These are phyloP conservation scores for Wickerhamomyces sp. DNA, from an alignment of 1,139 yeast genomes.

Conservation along the genomic window DNA sequence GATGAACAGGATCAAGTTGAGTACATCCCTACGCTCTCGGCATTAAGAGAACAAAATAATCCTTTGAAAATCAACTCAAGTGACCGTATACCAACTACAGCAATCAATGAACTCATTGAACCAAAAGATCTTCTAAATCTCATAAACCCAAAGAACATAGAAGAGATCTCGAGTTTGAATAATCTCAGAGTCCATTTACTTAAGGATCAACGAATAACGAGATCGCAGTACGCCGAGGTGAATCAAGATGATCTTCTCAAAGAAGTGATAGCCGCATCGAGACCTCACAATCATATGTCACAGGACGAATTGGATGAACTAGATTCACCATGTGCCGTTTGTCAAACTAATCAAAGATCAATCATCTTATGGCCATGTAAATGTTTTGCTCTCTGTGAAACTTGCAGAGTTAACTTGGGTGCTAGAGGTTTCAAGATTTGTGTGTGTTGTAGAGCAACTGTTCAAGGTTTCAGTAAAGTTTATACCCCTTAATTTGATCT, in stretches of 20 bases:
- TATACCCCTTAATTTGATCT: constrained; percentile 49
- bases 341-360: constrained; percentile 70
- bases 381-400: constrained; percentile 84
- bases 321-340: constrained; percentile 59
- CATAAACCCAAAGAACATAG: constrained; percentile 16
- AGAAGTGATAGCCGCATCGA: constrained; percentile 24
- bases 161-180: constrained; percentile 22
- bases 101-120: constrained; percentile 21
- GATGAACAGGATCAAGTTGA: constrained; percentile 16
- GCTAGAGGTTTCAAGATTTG: constrained; percentile 73
- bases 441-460: constrained; percentile 77
- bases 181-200: constrained; percentile 19
- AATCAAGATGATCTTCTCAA: constrained; percentile 25
- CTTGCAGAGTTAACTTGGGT: constrained; percentile 73
- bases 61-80: not conserved
- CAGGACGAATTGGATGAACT: constrained; percentile 21
- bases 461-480: constrained; percentile 51
- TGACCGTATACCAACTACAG: constrained; percentile 1
- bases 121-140: constrained; percentile 14
- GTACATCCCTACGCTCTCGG: constrained; percentile 11
- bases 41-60: constrained; percentile 8
- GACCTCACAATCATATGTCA: too few species aligned
- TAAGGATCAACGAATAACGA: constrained; percentile 25
- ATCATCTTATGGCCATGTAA: constrained; percentile 91
- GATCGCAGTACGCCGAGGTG: constrained; percentile 26